These are phyloP conservation scores for Sphaerostilbella broomeana DNA, from an alignment of 2,329 filamentous ascomycete species.

Conservation along the genomic window DNA sequence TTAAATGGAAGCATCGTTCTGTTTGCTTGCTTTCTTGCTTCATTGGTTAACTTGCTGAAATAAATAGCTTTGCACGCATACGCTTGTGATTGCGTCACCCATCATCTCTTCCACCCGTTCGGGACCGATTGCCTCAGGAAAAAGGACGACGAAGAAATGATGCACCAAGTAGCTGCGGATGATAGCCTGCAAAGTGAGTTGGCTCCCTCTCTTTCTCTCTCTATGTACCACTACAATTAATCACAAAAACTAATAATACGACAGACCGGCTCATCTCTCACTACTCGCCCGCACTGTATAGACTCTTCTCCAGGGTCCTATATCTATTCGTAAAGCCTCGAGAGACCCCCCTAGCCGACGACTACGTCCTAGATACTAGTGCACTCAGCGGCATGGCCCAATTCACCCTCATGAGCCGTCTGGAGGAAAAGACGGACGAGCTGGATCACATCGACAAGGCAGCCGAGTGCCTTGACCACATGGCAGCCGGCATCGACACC, in stretches of 20 bases:
- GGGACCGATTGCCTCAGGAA: constrained; percentile 54
- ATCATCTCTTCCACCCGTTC: constrained; percentile 62
- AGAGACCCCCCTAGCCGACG: constrained; percentile 51
- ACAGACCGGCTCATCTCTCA: constrained; percentile 53
- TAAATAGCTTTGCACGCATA: constrained; percentile 51
- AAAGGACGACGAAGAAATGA: constrained; percentile 53
- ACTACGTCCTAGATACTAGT: constrained; percentile 50
- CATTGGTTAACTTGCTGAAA: constrained; percentile 18
- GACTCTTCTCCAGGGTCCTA: constrained; percentile 39
- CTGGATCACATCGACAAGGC: constrained; percentile 51
- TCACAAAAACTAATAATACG: not conserved
- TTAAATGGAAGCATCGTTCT: not conserved
- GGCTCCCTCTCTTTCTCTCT: no score
- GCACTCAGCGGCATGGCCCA: constrained; percentile 38
- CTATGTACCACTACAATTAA: not conserved
- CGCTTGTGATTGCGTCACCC: constrained; percentile 62
- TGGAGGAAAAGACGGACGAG: constrained; percentile 43
- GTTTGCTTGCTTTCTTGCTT: no score
- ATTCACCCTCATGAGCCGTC: constrained; percentile 53
- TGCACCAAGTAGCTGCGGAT: constrained; percentile 63
- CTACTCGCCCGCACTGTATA: constrained; percentile 48
- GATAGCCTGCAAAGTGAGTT: constrained; percentile 58
- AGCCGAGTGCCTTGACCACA: constrained; percentile 64
- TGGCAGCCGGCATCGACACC: constrained; percentile 66
- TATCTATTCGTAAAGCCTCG: constrained; percentile 47